Evolutionary conservation across 2,329 filamentous ascomycete species (phyloP), one percentile per base, ranked within the genome.

Genomic region (Pseudogymnoascus sp.): DNA sequence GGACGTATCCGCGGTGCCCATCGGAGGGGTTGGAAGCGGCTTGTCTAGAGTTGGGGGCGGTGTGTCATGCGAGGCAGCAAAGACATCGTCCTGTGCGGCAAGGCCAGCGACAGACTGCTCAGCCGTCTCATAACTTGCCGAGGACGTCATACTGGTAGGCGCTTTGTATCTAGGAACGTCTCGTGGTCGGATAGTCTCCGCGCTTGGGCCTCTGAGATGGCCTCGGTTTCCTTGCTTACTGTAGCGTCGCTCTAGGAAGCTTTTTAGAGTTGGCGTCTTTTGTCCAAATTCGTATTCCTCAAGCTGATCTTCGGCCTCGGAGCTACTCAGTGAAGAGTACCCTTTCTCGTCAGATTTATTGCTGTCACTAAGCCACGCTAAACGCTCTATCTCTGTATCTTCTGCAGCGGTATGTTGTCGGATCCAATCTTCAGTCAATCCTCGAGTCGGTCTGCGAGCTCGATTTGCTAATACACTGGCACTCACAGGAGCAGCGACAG

Each of bases 391-490:
- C 68, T 86, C 82, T 68, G 82, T 82, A 68, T 88, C 85, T 67
- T 84, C 83, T n/a, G 87, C 71, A 11, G 86, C 47, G n/a, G 90
- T 87, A 72, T 93, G 91, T 66, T 90, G 88, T 65, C 89, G 88
- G 68, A 95, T 91, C 90, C 90, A 93, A 78, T 92, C 89, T 74
- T 93, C 88, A 0, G 89, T 91, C 62, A 93, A 82, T 65, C 87
- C 86, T 68, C 80, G 79, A 15, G 80, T 78, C 63, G 83, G 79
- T 72, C 86, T 78, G 71, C 85, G 77, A 60, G 80, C 85, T 68
- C 85, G 81, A 69, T 87, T 87, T 59, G 83, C 84, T 66, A 88
- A 82, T 23, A 87, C 83, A 8, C 84, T 82, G 23, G 83, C 84
- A 70, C 71, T 74, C 40, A 73, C 69, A 64, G 73, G 70, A n/a